A percentile compares a stretch with the other conserved stretches of the same genome.
These are phyloP conservation scores for Neurospora intermedia DNA, from an alignment of 495 filamentous ascomycete genomes.

Conservation along the genomic window DNA sequence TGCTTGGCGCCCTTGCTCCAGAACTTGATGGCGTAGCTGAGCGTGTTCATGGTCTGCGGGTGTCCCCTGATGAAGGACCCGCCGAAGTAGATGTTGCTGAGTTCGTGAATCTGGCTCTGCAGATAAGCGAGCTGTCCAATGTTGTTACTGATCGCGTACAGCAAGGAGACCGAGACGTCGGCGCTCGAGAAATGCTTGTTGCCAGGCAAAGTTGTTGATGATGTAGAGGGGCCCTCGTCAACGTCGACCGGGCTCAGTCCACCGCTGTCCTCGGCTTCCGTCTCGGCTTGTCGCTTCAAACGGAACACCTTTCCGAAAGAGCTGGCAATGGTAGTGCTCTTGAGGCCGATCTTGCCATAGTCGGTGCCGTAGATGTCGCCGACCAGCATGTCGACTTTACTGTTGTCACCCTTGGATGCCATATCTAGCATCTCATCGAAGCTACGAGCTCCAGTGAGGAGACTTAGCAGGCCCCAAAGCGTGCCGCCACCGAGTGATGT, in stretches of 20 bases:
- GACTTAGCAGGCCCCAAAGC: conserved; percentile 84
- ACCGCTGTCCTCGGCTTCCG: conserved; percentile 65
- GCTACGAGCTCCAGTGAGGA: conserved; percentile 78
- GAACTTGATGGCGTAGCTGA: conserved; percentile 91
- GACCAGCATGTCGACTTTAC: conserved; percentile 90
- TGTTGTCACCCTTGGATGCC: conserved; percentile 89
- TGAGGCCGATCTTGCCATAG: conserved; percentile 89
- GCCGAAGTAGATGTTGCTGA: conserved; percentile 93
- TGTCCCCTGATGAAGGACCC: conserved; percentile 96
- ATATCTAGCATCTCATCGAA: conserved; percentile 95
- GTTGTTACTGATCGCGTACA: conserved; percentile 88
- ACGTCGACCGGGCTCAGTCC: conserved; percentile 45
- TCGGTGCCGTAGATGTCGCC: conserved; percentile 97
- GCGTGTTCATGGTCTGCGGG: conserved; percentile 91
- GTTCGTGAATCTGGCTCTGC: conserved; percentile 80
- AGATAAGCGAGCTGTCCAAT: conserved; percentile 97
- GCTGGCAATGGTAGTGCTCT: conserved; percentile 85
- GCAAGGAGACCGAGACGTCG: conserved; percentile 48
- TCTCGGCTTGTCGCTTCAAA: conserved; percentile 65
- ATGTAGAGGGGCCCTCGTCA: conserved; percentile 10
- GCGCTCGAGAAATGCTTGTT: conserved; percentile 31
- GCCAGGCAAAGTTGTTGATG: conserved; percentile 7
- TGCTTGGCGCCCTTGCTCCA: conserved; percentile 92
- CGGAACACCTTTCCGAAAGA: conserved; percentile 95
- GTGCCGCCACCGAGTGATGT: conserved; percentile 93